A percentile compares a stretch with the other conserved stretches of the same genome.
Evolutionary conservation across 2,329 filamentous ascomycete species (phyloP).

Genomic region (Nemania abortiva): DNA sequence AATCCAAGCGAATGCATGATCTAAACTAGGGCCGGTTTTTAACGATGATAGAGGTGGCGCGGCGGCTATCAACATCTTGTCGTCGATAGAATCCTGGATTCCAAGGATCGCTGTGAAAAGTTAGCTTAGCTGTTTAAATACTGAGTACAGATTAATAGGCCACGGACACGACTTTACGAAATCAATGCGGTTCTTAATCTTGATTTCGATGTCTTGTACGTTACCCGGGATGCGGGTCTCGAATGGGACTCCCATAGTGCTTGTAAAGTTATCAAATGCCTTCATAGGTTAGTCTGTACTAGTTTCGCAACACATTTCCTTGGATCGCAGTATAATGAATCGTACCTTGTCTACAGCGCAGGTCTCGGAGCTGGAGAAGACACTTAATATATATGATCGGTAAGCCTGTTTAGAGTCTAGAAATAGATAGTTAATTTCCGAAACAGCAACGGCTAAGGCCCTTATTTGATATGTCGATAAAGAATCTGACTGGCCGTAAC

Average conservation of each 20-base stretch:
- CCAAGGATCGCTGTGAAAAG: too few relatives aligned
- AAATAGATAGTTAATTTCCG: background rate
- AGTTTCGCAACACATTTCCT: background rate
- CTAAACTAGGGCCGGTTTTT: background rate
- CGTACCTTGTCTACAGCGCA: conserved; percentile 15
- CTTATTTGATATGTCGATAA: too few relatives aligned
- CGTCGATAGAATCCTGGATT: background rate
- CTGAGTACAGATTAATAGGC: background rate
- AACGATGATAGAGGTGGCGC: conserved; percentile 1
- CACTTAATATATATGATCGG: background rate
- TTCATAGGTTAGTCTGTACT: background rate
- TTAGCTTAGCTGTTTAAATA: too few relatives aligned
- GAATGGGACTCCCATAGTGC: conserved; percentile 28
- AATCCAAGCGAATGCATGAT: conserved; percentile 25
- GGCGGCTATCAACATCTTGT: background rate
- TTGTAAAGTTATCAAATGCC: conserved; percentile 21
- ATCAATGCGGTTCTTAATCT: background rate
- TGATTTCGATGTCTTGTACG: too few relatives aligned
- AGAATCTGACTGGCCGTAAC: background rate
- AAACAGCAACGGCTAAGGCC: background rate
- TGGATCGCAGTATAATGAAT: background rate
- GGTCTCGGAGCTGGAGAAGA: background rate
- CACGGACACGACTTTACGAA: background rate
- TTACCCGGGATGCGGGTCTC: conserved; percentile 8
- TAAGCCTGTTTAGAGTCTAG: background rate